Base-by-base conservation (phyloP, 805 yeast genomes). In the Candida xyloterini region DNA sequence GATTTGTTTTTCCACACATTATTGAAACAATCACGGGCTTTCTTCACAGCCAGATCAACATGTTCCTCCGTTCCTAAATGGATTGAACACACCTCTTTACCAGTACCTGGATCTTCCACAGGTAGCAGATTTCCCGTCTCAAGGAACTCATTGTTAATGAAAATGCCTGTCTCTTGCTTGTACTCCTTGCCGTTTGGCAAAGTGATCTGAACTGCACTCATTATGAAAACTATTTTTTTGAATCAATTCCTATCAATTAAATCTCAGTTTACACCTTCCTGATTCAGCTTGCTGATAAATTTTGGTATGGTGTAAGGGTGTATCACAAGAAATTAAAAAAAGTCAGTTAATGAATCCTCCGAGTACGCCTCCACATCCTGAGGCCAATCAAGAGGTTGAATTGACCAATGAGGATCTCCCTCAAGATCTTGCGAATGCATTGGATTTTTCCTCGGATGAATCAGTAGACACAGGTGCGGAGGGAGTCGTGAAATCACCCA, bases 141-240 rank as follows among this genome's bases (percentile, higher is more conserved):
- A 40, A 82, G 81, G 56, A 84, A 87, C 62, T 86, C 86, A 65
- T 86, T 86, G 70, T 87, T 83, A 62, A 90, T 87, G 73, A 86
- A 90, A 53, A 90, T 68, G 48, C 96, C 96, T 9, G 84, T 81
- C 53, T 96, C 96, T 68, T 60, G 84, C 37, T 67, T 68, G 52
- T 77, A 77, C 23, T 66, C 59, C 42, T 66, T 65, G 33, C 84
- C 84, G 54, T 75, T 79, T 43, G 84, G 83, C 43, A 61, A 45
- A 4, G 30, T 38, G 41, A 61, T 51, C 23, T 52, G 51, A 8
- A 48, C 55, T 22, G 20, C 27, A 4, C 29, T 22, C 42, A 38
- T 38, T 25, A 27, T 5, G 28, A 29, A 23, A 23, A 9, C n/a
- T 4, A 10, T 5, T 23, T 11, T 30, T 20, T 18, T 3, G 16